Percentiles rank a stretch among this genome's conserved stretches.
Evolutionary conservation across 176 grass and related monocot genomes (phyloP).

Genomic region (Oryza glumipatula): DNA sequence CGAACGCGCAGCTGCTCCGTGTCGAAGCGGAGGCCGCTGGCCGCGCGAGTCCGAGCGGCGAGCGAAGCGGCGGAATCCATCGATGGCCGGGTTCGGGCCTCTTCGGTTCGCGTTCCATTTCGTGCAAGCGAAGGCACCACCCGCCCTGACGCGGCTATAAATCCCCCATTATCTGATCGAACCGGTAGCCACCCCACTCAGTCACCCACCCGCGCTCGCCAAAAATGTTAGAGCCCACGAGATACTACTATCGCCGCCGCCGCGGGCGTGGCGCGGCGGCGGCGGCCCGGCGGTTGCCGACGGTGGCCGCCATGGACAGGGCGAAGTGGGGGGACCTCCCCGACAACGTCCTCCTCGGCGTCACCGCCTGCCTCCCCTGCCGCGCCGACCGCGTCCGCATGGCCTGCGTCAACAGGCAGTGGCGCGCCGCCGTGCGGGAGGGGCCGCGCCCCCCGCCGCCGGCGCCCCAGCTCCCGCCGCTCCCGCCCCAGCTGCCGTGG

Average conservation of each 20-base stretch:
- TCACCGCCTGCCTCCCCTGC: slow-evolving; percentile 39
- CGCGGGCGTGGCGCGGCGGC: background rate
- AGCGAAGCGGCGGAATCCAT: too few species aligned
- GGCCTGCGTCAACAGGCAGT: slow-evolving; percentile 21
- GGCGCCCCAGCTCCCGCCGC: background rate
- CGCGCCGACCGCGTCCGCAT: slow-evolving; percentile 43
- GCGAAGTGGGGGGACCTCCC: slow-evolving; percentile 14
- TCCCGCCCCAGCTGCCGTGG: slow-evolving; percentile 45
- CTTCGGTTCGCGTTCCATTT: background rate
- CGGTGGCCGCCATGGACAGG: background rate
- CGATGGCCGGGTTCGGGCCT: too few species aligned
- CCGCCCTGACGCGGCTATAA: background rate
- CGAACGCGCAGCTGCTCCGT: too few species aligned
- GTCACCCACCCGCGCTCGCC: background rate
- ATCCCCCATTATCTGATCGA: background rate
- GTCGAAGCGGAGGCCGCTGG: too few species aligned
- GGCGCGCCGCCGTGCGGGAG: slow-evolving; percentile 10
- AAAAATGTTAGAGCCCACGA: background rate
- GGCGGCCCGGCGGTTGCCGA: background rate
- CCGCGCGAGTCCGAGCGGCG: too few species aligned
- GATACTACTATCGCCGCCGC: background rate
- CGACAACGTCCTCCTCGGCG: slow-evolving; percentile 36
- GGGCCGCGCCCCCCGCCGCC: background rate
- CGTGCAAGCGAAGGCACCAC: background rate
- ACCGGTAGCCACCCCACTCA: too few species aligned